These are phyloP conservation scores for Chaetomiaceae sp. DNA, from an alignment of 2,329 filamentous ascomycete species.

Conservation along the genomic window DNA sequence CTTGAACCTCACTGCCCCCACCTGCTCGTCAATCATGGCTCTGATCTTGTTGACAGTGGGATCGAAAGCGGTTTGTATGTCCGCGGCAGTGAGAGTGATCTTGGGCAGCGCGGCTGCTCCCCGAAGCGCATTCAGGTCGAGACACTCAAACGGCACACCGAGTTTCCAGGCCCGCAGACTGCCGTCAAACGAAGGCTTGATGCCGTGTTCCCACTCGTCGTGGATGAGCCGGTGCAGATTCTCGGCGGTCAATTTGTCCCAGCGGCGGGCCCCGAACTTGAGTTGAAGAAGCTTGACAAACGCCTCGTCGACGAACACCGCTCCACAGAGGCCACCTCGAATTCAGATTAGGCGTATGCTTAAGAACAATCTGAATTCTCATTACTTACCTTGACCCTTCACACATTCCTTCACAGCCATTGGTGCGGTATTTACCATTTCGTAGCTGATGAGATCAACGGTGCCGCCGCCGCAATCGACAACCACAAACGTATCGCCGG, in stretches of 20 bases:
- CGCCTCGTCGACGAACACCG: conserved; percentile 34
- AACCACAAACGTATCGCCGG: conserved; percentile 24
- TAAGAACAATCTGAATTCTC: too few relatives aligned
- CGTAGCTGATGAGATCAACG: conserved; percentile 36
- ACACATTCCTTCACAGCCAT: conserved; percentile 33
- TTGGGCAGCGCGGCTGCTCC: neutral
- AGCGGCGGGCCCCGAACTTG: conserved; percentile 12
- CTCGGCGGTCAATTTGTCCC: conserved; percentile 1
- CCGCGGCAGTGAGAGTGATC: neutral
- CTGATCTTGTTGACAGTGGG: conserved; percentile 9
- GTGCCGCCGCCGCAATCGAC: conserved; percentile 30
- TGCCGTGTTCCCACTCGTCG: conserved; percentile 24
- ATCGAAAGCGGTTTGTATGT: conserved; percentile 1
- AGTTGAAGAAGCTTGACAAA: conserved; percentile 29
- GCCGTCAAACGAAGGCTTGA: conserved; percentile 23
- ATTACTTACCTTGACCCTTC: conserved; percentile 30
- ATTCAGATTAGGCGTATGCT: too few relatives aligned
- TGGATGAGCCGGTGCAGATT: conserved; percentile 12
- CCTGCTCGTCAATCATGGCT: conserved; percentile 25
- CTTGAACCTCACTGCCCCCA: conserved; percentile 15
- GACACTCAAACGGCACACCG: conserved; percentile 8
- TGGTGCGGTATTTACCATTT: conserved; percentile 18
- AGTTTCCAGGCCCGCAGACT: conserved; percentile 10
- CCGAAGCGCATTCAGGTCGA: neutral
- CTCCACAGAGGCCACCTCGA: too few relatives aligned